These are phyloP conservation scores for Wickerhamiella allomyrinae DNA, from an alignment of 805 yeast species.

Conservation along the genomic window DNA sequence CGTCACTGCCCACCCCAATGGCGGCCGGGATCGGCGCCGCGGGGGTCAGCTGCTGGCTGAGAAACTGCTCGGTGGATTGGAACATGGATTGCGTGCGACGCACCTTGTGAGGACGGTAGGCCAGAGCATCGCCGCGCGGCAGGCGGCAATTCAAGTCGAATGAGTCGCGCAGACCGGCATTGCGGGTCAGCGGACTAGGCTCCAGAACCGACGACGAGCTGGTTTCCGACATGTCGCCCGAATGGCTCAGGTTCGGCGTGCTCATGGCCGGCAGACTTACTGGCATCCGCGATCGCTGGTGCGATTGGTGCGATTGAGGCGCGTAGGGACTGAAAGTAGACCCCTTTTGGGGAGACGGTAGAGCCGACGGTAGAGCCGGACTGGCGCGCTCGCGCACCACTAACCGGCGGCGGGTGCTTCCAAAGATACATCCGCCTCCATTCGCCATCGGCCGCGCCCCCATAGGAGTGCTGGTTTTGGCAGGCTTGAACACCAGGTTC, in stretches of 20 bases:
- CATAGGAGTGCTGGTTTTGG: background rate
- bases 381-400: background rate
- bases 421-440: background rate
- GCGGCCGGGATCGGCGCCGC: background rate
- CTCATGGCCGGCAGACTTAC: background rate
- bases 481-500: background rate
- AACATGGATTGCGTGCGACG: conserved; percentile 59
- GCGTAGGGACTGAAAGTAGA: too few relatives aligned
- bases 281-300: background rate
- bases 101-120: conserved; percentile 23
- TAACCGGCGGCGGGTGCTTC: background rate
- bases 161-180: background rate
- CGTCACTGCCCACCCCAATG: conserved; percentile 5
- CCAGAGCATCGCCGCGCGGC: background rate
- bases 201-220: background rate
- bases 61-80: conserved; percentile 38
- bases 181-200: background rate
- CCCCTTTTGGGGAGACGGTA: background rate
- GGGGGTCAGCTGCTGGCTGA: conserved; percentile 24
- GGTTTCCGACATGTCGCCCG: background rate
- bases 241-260: background rate
- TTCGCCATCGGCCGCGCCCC: background rate
- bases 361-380: background rate
- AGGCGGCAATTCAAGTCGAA: background rate
- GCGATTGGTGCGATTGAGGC: too few relatives aligned